Evolutionary conservation across 75 land plant genomes (phyloP), one percentile per base, ranked within the genome.

Genomic region (Azolla pinnata): DNA sequence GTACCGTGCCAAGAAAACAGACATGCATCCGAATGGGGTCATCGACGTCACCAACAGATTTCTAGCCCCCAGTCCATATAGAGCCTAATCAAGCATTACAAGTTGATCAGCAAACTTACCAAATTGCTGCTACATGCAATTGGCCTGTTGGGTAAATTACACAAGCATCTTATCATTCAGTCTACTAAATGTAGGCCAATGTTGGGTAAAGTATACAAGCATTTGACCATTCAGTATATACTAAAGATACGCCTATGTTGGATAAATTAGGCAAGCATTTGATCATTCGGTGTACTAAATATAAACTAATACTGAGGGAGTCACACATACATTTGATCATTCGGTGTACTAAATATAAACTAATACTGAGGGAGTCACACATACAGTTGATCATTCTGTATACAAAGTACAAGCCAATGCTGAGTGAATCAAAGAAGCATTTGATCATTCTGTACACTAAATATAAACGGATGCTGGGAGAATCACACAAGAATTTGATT

Each of bases 1-100:
- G 17, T 21, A 20, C 12, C 34, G 26, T 9, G 38, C 27, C 20
- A 66, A 19, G 0, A n/a, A 4, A 20, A 4, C 31, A 17, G 68
- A 51, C 2, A 5, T 21, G 44, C 68, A 66, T 27, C 51, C 68
- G 8, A 27, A 5, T 0, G 68, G 68, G 21, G 27, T 17, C 29
- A 60, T 10, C 42, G 42, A 31, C 64, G 61, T 60, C 2, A 60
- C 32, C 31, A 66, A 31, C 16, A 66, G 0, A 32, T 61, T 66
- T 16, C 33, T 30, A 14, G 68, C 68, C 38, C 68, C 68, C 5
- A 57, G 62, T 0, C 28, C 12, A 12, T 66, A 66, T 16, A 66
- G 50, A 29, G 24, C 20, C 68, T 66, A 33, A 25, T 12, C 40
- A 5, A 35, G 40, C 40, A 35, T 35, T 35, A 35, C 12, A n/a